Conservation (phyloP, 2,329 filamentous ascomycete genomes). For the Stachybotrys echinatus region DNA sequence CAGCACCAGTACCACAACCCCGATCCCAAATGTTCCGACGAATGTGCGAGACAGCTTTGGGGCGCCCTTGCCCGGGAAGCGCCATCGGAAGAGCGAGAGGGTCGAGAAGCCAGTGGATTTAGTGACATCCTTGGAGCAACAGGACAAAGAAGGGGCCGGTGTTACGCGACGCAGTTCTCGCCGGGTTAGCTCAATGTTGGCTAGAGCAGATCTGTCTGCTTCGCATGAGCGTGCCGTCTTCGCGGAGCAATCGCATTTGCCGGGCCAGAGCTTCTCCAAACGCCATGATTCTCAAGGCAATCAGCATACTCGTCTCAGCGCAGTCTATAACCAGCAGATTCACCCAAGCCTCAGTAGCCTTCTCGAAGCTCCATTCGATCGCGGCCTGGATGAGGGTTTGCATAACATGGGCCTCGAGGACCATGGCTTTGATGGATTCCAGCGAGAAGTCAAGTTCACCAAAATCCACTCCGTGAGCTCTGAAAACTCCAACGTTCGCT, state of each 20-base stretch:
- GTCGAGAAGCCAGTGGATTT: slow-evolving; percentile 53
- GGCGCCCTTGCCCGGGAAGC: slow-evolving; percentile 47
- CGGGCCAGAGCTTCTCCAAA: slow-evolving; percentile 41
- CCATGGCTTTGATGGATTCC: slow-evolving; percentile 64
- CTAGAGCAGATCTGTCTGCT: slow-evolving; percentile 78
- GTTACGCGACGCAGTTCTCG: slow-evolving; percentile 58
- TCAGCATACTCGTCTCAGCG: slow-evolving; percentile 31
- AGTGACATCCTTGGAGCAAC: slow-evolving; percentile 64
- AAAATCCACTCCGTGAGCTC: slow-evolving; percentile 65
- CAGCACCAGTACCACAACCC: slow-evolving; percentile 71
- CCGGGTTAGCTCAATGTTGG: slow-evolving; percentile 85
- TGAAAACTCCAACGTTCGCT: slow-evolving; percentile 56
- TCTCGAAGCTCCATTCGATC: slow-evolving; percentile 63
- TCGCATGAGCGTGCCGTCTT: slow-evolving; percentile 80
- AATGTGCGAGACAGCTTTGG: slow-evolving; percentile 75
- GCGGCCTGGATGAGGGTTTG: slow-evolving; percentile 66
- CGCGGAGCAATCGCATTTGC: slow-evolving; percentile 53
- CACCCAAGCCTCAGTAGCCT: slow-evolving; percentile 54
- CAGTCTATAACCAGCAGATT: slow-evolving; percentile 39
- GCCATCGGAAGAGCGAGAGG: slow-evolving; percentile 46
- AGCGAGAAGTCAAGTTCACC: slow-evolving; percentile 66
- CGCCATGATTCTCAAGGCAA: slow-evolving; percentile 65
- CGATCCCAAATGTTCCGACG: slow-evolving; percentile 62
- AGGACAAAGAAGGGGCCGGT: slow-evolving; percentile 50
- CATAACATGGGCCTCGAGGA: slow-evolving; percentile 69